Conservation (phyloP, 257 asterid genomes). For the Solanum infundibuliforme region DNA sequence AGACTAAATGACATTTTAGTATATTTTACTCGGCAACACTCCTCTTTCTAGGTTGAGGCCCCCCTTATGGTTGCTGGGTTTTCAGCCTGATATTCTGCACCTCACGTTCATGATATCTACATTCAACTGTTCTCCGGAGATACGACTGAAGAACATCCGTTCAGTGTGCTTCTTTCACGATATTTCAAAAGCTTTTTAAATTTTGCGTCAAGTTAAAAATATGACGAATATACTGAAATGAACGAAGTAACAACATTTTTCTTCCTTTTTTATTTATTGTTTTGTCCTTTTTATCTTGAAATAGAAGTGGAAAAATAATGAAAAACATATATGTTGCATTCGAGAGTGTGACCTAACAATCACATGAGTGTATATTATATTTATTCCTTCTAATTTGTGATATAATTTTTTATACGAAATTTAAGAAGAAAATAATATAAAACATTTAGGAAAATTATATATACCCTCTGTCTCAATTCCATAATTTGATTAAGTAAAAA, state of each 20-base stretch:
- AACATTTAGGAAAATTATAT: neutral
- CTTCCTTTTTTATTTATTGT: neutral
- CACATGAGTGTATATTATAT: neutral
- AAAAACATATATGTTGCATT: neutral
- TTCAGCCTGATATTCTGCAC: fast-evolving
- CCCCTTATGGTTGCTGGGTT: no score
- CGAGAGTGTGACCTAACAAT: neutral
- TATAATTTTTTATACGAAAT: neutral
- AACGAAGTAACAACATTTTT: neutral
- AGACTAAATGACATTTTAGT: no score
- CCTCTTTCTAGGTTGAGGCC: neutral
- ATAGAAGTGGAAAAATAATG: neutral
- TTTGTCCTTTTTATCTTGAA: neutral
- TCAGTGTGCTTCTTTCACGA: neutral
- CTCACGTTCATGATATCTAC: neutral
- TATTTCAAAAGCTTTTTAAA: no score
- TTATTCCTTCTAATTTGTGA: neutral
- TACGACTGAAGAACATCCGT: neutral
- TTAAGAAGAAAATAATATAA: neutral
- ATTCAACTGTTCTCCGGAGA: no score
- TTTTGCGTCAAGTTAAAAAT: no score
- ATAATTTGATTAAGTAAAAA: neutral
- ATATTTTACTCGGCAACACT: no score
- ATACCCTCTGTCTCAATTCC: neutral
- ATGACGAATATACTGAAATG: neutral